Evolutionary conservation across 225 moss, liverwort and hornwort species (phyloP).

Genomic region (Lunularia cruciata): DNA sequence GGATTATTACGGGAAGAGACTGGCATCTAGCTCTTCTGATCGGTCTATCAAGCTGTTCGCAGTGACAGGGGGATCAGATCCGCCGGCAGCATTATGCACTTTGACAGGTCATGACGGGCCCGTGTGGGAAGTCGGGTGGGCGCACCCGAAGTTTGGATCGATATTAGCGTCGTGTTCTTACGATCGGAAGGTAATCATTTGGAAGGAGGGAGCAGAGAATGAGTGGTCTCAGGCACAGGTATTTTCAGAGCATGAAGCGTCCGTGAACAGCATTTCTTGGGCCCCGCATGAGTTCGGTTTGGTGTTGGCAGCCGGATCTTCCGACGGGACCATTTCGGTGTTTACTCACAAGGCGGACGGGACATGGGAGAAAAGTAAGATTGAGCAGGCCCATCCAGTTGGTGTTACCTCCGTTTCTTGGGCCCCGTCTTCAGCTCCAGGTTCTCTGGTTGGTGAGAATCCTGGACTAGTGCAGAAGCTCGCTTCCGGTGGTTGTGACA

Average conservation of each 20-base stretch:
- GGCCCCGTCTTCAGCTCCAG: constrained; percentile 74
- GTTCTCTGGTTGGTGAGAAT: constrained; percentile 70
- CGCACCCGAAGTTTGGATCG: constrained; percentile 81
- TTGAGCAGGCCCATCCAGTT: constrained; percentile 89
- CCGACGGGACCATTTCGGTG: constrained; percentile 88
- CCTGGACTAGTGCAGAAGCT: constrained; percentile 72
- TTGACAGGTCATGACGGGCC: constrained; percentile 80
- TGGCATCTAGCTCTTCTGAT: constrained; percentile 80
- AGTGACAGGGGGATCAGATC: constrained; percentile 41
- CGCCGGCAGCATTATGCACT: constrained; percentile 44
- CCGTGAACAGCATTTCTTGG: constrained; percentile 90
- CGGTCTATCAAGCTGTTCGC: constrained; percentile 75
- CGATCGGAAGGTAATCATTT: constrained; percentile 67
- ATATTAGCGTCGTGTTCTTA: constrained; percentile 85
- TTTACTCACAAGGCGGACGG: constrained; percentile 67
- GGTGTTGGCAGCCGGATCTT: constrained; percentile 80
- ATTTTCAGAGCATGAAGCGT: constrained; percentile 78
- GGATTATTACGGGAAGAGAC: constrained; percentile 83
- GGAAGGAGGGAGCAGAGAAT: constrained; percentile 73
- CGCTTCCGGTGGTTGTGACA: constrained; percentile 85
- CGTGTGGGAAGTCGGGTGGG: constrained; percentile 91
- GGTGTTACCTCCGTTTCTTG: constrained; percentile 92
- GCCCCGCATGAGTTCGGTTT: constrained; percentile 85
- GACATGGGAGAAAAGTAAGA: constrained; percentile 77
- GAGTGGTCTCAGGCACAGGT: constrained; percentile 86